These are phyloP conservation scores for Fusarium sp. DNA, from an alignment of 2,329 filamentous ascomycete genomes.

Conservation along the genomic window DNA sequence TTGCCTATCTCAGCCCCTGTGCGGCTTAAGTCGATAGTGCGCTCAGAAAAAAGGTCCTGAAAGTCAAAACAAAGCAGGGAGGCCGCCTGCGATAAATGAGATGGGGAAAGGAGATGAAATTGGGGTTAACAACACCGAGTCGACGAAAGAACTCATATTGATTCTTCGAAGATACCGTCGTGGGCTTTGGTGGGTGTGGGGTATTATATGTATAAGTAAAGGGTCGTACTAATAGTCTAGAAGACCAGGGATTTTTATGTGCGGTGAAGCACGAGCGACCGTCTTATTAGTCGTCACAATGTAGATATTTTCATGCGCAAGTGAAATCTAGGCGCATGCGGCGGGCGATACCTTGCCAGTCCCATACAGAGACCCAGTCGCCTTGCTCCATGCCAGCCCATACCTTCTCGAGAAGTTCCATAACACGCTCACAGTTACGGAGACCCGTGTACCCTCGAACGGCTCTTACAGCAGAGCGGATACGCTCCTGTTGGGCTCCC, in stretches of 20 bases:
- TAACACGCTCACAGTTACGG: conserved; percentile 67
- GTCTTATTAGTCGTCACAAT: conserved; percentile 13
- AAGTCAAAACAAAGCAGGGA: background rate
- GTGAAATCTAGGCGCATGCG: conserved; percentile 68
- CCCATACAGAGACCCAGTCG: conserved; percentile 71
- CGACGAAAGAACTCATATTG: background rate
- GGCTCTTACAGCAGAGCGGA: conserved; percentile 62
- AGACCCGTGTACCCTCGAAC: conserved; percentile 71
- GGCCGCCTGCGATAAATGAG: background rate
- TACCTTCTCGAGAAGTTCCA: conserved; percentile 67
- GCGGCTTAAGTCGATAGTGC: conserved; percentile 15
- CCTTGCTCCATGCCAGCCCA: conserved; percentile 70
- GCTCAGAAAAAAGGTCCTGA: conserved; percentile 10
- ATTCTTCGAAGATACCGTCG: conserved; percentile 11
- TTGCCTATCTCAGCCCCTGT: background rate
- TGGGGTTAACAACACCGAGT: background rate
- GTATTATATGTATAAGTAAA: conserved; percentile 24
- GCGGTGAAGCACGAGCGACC: conserved; percentile 3
- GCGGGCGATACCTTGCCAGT: conserved; percentile 71
- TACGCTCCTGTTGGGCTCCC: conserved; percentile 63
- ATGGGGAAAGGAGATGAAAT: conserved; percentile 8
- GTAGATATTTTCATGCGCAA: conserved; percentile 56
- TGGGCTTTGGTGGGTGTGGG: conserved; percentile 1
- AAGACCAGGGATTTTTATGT: conserved; percentile 2
- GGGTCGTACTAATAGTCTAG: background rate